These are phyloP conservation scores for Exophiala oligosperma DNA, from an alignment of 2,329 filamentous ascomycete species.

Conservation along the genomic window DNA sequence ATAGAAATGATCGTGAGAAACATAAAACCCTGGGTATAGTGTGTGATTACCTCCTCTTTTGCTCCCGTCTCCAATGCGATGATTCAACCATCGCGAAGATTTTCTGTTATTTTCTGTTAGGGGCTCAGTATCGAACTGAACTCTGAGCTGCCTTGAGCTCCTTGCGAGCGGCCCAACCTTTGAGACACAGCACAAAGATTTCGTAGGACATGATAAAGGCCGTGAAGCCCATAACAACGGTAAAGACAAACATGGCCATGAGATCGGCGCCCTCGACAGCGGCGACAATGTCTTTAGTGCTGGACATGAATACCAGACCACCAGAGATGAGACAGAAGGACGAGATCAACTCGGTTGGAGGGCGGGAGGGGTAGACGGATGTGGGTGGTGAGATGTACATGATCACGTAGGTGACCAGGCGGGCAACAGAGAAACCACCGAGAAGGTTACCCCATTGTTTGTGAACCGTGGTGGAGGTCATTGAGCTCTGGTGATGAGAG, in stretches of 20 bases:
- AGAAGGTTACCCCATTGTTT: conserved; percentile 90
- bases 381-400: conserved; percentile 77
- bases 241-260: conserved; percentile 93
- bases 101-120: neutral
- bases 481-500: conserved; percentile 79
- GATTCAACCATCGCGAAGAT: neutral
- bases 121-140: conserved; percentile 6
- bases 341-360: conserved; percentile 84
- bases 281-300: conserved; percentile 72
- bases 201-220: conserved; percentile 84
- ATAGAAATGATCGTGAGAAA: conserved; percentile 19
- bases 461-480: conserved; percentile 89
- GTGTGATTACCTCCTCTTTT: conserved; percentile 8
- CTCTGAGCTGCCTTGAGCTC: conserved; percentile 29
- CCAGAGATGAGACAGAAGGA: conserved; percentile 85
- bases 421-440: conserved; percentile 74
- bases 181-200: conserved; percentile 74
- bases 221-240: conserved; percentile 79
- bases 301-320: conserved; percentile 89
- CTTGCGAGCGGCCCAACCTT: conserved; percentile 73
- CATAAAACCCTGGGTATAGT: conserved; percentile 1
- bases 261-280: conserved; percentile 76
- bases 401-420: conserved; percentile 76
- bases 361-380: conserved; percentile 77
- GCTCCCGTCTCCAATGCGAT: neutral